Percentiles rank a stretch among this genome's conserved stretches.
Evolutionary conservation across 805 yeast genomes (phyloP).

Genomic region (Lipomyces yamadae): DNA sequence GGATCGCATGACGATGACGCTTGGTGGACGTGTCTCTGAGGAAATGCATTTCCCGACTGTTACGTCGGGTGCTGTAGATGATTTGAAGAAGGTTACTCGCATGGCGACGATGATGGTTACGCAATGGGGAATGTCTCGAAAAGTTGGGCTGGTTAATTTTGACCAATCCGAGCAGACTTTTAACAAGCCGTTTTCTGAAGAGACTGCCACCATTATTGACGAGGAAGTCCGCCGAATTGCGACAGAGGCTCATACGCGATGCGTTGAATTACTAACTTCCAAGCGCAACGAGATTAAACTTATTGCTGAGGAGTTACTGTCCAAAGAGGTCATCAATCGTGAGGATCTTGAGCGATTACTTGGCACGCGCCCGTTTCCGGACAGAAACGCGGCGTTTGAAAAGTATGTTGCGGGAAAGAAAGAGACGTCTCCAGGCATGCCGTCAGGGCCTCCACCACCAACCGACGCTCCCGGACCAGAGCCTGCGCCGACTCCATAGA

Average conservation of each 20-base stretch:
- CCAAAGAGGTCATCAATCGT: conserved; percentile 88
- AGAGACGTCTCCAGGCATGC: conserved; percentile 9
- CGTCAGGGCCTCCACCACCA: conserved; percentile 6
- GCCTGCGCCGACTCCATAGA: conserved; percentile 16
- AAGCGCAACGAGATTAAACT: conserved; percentile 76
- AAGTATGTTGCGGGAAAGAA: conserved; percentile 52
- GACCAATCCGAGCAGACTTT: conserved; percentile 71
- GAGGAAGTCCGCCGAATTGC: conserved; percentile 80
- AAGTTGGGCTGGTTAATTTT: conserved; percentile 81
- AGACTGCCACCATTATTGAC: conserved; percentile 81
- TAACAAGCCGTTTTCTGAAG: conserved; percentile 88
- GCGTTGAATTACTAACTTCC: conserved; percentile 69
- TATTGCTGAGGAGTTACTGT: conserved; percentile 84
- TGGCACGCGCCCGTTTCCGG: conserved; percentile 92
- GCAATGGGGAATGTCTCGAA: conserved; percentile 85
- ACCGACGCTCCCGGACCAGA: conserved; percentile 9
- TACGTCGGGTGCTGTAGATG: conserved; percentile 95
- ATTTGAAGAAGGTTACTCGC: conserved; percentile 91
- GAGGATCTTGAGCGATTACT: conserved; percentile 88
- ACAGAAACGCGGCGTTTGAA: conserved; percentile 87
- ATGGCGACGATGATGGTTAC: conserved; percentile 95
- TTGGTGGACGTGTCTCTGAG: conserved; percentile 97
- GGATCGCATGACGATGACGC: conserved; percentile 94
- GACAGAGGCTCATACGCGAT: conserved; percentile 71
- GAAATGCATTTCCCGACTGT: conserved; percentile 91